Evolutionary conservation across 768 basidiomycete genomes (phyloP).

Genomic region (Mycena latifolia): DNA sequence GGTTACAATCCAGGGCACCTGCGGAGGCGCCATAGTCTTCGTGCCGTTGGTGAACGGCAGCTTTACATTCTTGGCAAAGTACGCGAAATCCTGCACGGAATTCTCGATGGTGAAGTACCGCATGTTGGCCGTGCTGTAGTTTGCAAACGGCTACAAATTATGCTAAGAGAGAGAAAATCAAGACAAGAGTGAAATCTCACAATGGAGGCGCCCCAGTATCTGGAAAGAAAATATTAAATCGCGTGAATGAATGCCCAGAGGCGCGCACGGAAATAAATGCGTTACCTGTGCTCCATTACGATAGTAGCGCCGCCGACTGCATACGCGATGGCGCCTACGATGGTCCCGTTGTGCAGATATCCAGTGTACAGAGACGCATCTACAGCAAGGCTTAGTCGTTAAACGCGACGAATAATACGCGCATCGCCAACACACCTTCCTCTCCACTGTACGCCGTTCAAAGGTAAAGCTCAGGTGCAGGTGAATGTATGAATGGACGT

Average conservation of each 20-base stretch:
- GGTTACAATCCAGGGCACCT: slow-evolving; percentile 36
- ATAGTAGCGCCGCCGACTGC: slow-evolving; percentile 28
- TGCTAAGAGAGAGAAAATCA: neutral
- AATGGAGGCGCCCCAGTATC: slow-evolving; percentile 33
- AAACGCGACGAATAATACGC: too few relatives aligned
- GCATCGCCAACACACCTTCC: slow-evolving; percentile 12
- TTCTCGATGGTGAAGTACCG: slow-evolving; percentile 61
- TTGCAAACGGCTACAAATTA: slow-evolving; percentile 26
- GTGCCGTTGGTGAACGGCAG: slow-evolving; percentile 61
- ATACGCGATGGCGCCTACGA: slow-evolving; percentile 30
- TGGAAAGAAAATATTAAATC: neutral
- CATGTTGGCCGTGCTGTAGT: slow-evolving; percentile 43
- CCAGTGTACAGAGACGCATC: slow-evolving; percentile 33
- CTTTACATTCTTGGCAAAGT: slow-evolving; percentile 60
- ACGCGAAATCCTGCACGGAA: slow-evolving; percentile 62
- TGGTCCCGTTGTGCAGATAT: slow-evolving; percentile 26
- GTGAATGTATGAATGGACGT: neutral
- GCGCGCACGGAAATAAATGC: too few relatives aligned
- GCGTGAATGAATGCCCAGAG: neutral
- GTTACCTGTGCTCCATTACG: slow-evolving; percentile 31
- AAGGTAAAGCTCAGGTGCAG: neutral
- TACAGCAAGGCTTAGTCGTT: neutral
- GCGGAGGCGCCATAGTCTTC: slow-evolving; percentile 34
- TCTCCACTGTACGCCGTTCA: slow-evolving; percentile 12
- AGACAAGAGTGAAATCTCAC: neutral